Conservation (phyloP, 2,329 filamentous ascomycete species). For the Alternaria dauci region DNA sequence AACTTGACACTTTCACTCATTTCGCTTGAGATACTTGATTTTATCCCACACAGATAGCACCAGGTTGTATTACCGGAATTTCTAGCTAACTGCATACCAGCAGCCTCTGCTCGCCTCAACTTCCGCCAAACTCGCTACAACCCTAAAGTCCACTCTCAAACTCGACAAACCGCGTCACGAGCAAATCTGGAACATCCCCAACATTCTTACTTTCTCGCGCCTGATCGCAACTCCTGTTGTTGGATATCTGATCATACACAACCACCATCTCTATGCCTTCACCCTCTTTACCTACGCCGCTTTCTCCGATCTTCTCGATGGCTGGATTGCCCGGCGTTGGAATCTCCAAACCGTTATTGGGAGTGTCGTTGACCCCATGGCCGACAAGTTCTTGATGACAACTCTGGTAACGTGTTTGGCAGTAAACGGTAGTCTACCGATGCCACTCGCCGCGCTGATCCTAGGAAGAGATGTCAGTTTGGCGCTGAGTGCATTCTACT, state of each 20-base stretch:
- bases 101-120: constrained; percentile 16
- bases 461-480: constrained; percentile 87
- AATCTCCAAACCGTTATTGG: constrained; percentile 92
- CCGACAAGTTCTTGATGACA: constrained; percentile 96
- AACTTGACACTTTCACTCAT: too few species aligned
- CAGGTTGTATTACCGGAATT: neutral
- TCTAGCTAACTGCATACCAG: constrained; percentile 11
- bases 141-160: constrained; percentile 42
- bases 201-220: constrained; percentile 87
- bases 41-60: neutral
- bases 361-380: constrained; percentile 88
- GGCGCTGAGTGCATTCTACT: constrained; percentile 88
- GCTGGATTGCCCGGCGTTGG: constrained; percentile 89
- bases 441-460: constrained; percentile 90
- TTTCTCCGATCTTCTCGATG: constrained; percentile 89
- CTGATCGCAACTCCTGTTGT: constrained; percentile 83
- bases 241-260: constrained; percentile 87
- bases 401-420: constrained; percentile 86
- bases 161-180: constrained; percentile 62
- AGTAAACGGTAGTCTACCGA: constrained; percentile 79
- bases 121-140: constrained; percentile 35
- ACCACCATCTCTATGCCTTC: constrained; percentile 79
- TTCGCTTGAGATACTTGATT: neutral
- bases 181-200: constrained; percentile 97
- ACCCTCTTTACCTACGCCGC: constrained; percentile 92